Conservation (phyloP, 192 early-diverging fungal genomes). For the Linderina pennispora region DNA sequence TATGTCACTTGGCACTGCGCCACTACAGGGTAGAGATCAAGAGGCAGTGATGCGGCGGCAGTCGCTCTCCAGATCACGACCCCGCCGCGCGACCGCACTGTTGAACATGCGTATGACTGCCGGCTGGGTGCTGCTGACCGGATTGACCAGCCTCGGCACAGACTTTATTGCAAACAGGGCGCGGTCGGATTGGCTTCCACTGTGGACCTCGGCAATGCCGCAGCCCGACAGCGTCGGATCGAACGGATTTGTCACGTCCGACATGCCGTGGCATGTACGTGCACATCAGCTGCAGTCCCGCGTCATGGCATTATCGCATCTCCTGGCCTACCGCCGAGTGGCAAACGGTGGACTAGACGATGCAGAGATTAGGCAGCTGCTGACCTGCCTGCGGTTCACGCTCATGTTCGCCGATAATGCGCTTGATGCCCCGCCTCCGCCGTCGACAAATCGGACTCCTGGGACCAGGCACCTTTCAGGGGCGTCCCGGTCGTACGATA, state of each 20-base stretch:
- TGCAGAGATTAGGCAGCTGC: not conserved
- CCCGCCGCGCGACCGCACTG: not conserved
- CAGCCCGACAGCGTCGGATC: conserved; percentile 1
- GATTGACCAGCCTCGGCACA: conserved; percentile 6
- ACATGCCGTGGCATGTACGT: conserved; percentile 22
- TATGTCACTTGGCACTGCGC: conserved; percentile 1
- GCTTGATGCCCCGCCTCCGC: conserved; percentile 30
- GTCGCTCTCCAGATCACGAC: not conserved
- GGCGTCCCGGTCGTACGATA: not conserved
- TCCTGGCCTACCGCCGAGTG: conserved; percentile 13
- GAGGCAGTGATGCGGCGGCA: no score
- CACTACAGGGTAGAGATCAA: no score
- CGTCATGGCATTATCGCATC: conserved; percentile 15
- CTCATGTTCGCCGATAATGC: conserved; percentile 43
- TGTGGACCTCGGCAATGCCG: conserved; percentile 31
- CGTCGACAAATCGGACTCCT: no score
- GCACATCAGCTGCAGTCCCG: conserved; percentile 22
- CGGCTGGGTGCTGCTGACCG: conserved; percentile 31
- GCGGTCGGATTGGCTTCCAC: conserved; percentile 11
- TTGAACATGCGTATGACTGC: conserved; percentile 19
- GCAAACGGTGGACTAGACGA: no score
- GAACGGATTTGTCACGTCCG: conserved; percentile 18
- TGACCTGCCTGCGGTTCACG: conserved; percentile 8
- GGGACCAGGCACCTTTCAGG: no score
- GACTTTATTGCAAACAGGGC: conserved; percentile 2